Evolutionary conservation across 352 stramenopile species (phyloP).

Genomic region (Phytophthora pistaciae): DNA sequence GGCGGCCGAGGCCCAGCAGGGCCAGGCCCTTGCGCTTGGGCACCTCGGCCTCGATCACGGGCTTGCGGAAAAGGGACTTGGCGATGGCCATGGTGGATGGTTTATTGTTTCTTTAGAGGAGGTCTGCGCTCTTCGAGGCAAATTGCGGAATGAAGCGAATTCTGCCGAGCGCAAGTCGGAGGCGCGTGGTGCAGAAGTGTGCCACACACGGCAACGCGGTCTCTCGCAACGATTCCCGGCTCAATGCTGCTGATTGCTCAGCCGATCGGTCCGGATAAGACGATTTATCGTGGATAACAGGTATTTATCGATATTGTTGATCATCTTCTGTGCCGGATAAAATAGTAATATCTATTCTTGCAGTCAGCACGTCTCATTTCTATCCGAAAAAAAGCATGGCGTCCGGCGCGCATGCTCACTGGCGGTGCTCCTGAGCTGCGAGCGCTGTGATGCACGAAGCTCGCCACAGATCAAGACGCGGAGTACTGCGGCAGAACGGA

Average conservation of each 20-base stretch:
- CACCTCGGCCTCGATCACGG: slow-evolving; percentile 23
- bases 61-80: slow-evolving; percentile 32
- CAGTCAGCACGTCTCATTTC: slow-evolving; percentile 9
- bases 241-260: slow-evolving; percentile 34
- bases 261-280: not conserved
- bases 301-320: no score
- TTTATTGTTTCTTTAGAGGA: slow-evolving; percentile 1
- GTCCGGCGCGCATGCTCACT: slow-evolving; percentile 16
- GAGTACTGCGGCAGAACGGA: not conserved
- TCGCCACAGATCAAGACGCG: not conserved
- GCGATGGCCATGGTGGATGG: slow-evolving; percentile 32
- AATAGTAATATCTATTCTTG: not conserved
- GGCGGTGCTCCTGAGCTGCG: not conserved
- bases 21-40: slow-evolving; percentile 32
- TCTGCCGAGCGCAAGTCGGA: slow-evolving; percentile 15
- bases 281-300: not conserved
- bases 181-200: slow-evolving; percentile 28
- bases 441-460: not conserved
- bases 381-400: not conserved
- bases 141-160: slow-evolving; percentile 32
- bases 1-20: slow-evolving; percentile 27
- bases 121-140: slow-evolving; percentile 27
- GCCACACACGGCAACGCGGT: not conserved
- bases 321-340: not conserved
- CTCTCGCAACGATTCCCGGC: slow-evolving; percentile 29